phyloP scores from a whole-genome alignment of 495 filamentous ascomycete genomes.

The Bacidia gigantensis region DNA sequence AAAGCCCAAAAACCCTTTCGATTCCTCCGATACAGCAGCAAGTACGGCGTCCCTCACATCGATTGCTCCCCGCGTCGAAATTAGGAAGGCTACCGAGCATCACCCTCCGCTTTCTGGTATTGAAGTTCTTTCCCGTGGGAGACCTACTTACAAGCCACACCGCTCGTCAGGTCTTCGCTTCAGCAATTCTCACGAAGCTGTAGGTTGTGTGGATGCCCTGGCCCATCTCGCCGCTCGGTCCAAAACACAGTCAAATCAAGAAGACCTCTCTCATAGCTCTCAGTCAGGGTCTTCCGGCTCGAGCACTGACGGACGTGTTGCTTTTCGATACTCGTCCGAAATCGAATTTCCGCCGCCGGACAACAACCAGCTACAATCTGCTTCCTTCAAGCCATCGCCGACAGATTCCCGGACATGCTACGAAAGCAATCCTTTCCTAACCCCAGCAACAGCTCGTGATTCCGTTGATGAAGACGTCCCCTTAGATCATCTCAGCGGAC shows the following conservation, averaged over 20 bases:
- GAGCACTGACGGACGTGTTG: not conserved
- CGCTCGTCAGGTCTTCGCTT: slow-evolving; percentile 25
- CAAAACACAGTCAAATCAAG: not conserved
- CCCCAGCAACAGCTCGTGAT: not conserved
- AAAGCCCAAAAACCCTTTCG: slow-evolving; percentile 1
- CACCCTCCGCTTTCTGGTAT: slow-evolving; percentile 8
- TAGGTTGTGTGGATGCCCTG: slow-evolving; percentile 1
- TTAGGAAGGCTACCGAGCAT: slow-evolving; percentile 9
- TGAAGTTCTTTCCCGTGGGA: not conserved
- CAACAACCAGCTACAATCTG: not conserved
- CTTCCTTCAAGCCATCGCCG: not conserved
- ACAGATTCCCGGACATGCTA: not conserved
- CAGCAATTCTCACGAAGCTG: slow-evolving; percentile 10
- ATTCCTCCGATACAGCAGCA: slow-evolving; percentile 3
- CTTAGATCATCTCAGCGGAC: not conserved
- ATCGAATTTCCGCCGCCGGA: not conserved
- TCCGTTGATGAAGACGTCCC: not conserved
- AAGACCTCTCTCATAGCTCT: not conserved
- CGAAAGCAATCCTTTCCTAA: slow-evolving; percentile 6
- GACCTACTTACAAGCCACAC: slow-evolving; percentile 22
- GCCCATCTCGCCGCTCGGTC: not conserved
- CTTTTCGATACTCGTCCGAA: not conserved
- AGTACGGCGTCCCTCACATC: not conserved
- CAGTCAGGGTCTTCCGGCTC: not conserved
- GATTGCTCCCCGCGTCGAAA: slow-evolving; percentile 12